A percentile compares a stretch with the other conserved stretches of the same genome.
Conservation (phyloP, 768 basidiomycete genomes). For the Termitomyces sp. region DNA sequence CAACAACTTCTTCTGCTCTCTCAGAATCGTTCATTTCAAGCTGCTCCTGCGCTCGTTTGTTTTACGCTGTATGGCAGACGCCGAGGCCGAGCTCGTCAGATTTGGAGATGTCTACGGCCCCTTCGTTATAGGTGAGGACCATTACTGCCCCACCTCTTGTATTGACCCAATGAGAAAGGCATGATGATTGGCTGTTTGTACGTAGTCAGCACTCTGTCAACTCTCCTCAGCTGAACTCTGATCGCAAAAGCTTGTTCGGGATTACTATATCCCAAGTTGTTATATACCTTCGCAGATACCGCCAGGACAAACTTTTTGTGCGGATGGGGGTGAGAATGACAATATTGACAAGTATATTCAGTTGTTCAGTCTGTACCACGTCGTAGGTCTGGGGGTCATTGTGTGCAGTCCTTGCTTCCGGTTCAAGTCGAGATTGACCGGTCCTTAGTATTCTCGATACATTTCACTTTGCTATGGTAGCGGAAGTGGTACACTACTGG, state of each 20-base stretch:
- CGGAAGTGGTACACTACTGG: constrained; percentile 13
- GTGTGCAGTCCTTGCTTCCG: neutral
- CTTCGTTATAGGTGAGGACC: constrained; percentile 9
- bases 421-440: too few species aligned
- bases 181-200: constrained; percentile 16
- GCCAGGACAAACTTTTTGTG: constrained; percentile 5
- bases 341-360: neutral
- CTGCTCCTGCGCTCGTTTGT: neutral
- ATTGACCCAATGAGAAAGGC: neutral
- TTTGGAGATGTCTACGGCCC: constrained; percentile 10
- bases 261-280: constrained; percentile 10
- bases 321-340: constrained; percentile 1
- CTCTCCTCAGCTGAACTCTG: neutral
- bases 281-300: constrained; percentile 12
- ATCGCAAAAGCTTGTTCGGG: constrained; percentile 2
- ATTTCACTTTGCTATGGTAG: constrained; percentile 13
- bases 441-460: constrained; percentile 8
- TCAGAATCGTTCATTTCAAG: neutral
- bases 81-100: constrained; percentile 4
- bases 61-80: neutral
- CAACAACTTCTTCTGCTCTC: neutral
- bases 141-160: neutral
- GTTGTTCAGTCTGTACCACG: neutral
- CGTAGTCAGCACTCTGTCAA: neutral
- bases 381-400: constrained; percentile 12